These are phyloP conservation scores for Talaromyces nanjingensis DNA, from an alignment of 495 filamentous ascomycete species.

Conservation along the genomic window DNA sequence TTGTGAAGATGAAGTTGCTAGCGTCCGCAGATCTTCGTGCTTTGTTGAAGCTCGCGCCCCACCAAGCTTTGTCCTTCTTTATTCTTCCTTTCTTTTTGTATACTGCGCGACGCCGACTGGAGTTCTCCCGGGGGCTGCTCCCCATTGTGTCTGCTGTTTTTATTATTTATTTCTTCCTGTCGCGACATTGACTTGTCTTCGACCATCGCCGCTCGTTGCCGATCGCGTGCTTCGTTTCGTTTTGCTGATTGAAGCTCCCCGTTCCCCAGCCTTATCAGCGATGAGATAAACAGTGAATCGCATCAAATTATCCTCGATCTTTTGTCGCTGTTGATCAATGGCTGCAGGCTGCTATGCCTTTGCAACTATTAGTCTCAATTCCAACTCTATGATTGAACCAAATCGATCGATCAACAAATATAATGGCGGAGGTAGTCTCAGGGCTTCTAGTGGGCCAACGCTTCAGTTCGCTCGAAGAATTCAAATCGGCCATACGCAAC, in stretches of 20 bases:
- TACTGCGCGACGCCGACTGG: not conserved
- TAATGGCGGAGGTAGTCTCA: constrained; percentile 35
- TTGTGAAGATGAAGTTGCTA: not conserved
- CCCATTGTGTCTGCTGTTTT: not conserved
- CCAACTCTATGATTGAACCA: not conserved
- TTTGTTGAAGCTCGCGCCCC: constrained; percentile 5
- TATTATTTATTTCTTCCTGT: not conserved
- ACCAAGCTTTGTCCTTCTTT: not conserved
- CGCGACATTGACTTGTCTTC: not conserved
- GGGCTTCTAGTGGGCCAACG: constrained; percentile 40
- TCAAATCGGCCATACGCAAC: constrained; percentile 35
- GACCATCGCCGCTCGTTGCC: not conserved
- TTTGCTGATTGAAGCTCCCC: constrained; percentile 5
- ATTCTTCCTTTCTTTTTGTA: not conserved
- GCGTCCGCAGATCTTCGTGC: not conserved
- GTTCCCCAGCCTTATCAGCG: constrained; percentile 5
- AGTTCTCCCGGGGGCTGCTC: not conserved
- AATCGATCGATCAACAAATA: not conserved
- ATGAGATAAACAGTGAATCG: not conserved
- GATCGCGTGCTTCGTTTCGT: not conserved
- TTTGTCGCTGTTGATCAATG: not conserved
- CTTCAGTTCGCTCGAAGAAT: constrained; percentile 37
- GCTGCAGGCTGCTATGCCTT: constrained; percentile 1
- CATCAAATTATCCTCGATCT: not conserved
- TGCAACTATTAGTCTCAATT: not conserved